These are phyloP conservation scores for Abrus precatorius DNA, from an alignment of 306 rosid genomes.

Conservation along the genomic window DNA sequence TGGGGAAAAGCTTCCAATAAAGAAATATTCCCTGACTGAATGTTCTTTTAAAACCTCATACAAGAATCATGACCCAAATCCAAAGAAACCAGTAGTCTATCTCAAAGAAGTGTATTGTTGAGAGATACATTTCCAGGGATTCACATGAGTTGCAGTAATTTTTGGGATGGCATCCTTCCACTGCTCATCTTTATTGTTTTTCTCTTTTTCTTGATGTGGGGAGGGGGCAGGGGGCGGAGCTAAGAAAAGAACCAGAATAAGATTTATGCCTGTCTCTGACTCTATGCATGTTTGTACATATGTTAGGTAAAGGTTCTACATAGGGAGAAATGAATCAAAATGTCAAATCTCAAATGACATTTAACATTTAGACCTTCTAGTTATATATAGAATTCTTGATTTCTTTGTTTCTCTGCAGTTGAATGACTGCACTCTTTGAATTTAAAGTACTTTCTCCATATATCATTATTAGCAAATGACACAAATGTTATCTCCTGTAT, in stretches of 20 bases:
- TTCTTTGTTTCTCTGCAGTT: slow-evolving; percentile 12
- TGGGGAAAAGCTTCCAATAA: neutral
- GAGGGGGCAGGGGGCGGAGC: neutral
- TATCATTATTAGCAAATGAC: neutral
- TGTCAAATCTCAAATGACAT: neutral
- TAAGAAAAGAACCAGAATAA: neutral
- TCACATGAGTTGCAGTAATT: neutral
- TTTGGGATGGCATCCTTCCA: neutral
- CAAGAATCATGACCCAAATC: neutral
- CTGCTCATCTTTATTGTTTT: neutral
- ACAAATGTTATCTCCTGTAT: slow-evolving; percentile 9
- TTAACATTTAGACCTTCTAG: slow-evolving; percentile 7
- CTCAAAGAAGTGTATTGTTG: neutral
- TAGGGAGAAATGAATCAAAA: neutral
- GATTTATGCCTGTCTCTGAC: slow-evolving; percentile 11
- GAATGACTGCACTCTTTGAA: slow-evolving; percentile 1
- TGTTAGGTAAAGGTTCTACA: slow-evolving; percentile 15
- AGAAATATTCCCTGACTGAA: neutral
- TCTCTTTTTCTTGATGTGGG: neutral
- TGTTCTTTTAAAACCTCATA: neutral
- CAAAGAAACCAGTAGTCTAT: neutral
- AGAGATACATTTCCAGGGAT: slow-evolving; percentile 13
- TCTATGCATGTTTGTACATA: neutral
- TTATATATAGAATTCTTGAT: slow-evolving; percentile 9
- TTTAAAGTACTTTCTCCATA: slow-evolving; percentile 8